phyloP scores from a whole-genome alignment of 176 grass and related monocot genomes.

The Hsuehochloa calcarea region DNA sequence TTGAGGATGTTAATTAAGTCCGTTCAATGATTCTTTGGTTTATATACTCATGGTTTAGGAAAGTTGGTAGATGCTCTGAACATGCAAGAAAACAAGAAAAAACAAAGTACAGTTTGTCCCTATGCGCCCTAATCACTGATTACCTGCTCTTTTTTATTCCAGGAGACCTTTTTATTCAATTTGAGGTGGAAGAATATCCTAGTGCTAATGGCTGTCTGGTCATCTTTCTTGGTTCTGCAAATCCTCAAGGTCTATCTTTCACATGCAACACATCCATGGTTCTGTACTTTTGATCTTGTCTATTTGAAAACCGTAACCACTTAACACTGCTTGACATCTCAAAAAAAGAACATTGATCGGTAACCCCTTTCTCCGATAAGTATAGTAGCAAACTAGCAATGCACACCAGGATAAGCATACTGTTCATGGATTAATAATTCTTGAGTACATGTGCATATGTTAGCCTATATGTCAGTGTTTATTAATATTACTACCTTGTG shows the following conservation, averaged over 20 bases:
- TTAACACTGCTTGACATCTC: neutral
- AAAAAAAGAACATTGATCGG: neutral
- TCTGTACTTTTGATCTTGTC: neutral
- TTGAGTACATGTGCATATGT: neutral
- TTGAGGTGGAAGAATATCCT: conserved; percentile 82
- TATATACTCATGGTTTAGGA: neutral
- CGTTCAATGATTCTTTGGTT: neutral
- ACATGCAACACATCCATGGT: neutral
- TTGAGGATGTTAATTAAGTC: neutral
- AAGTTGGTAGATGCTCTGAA: conserved; percentile 1
- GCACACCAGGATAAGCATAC: neutral
- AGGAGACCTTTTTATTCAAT: conserved; percentile 83
- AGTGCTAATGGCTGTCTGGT: conserved; percentile 70
- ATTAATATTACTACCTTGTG: neutral
- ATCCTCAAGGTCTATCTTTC: conserved; percentile 64
- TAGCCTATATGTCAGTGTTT: neutral
- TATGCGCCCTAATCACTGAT: neutral
- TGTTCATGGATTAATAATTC: neutral
- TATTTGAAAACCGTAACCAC: neutral
- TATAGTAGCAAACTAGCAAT: neutral
- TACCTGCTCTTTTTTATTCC: conserved; percentile 12
- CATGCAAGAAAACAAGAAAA: conserved; percentile 20
- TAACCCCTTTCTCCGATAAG: neutral
- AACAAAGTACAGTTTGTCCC: conserved; percentile 7
- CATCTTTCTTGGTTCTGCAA: conserved; percentile 72